Conservation (phyloP, 768 basidiomycete genomes). For the Amanita inopinata region DNA sequence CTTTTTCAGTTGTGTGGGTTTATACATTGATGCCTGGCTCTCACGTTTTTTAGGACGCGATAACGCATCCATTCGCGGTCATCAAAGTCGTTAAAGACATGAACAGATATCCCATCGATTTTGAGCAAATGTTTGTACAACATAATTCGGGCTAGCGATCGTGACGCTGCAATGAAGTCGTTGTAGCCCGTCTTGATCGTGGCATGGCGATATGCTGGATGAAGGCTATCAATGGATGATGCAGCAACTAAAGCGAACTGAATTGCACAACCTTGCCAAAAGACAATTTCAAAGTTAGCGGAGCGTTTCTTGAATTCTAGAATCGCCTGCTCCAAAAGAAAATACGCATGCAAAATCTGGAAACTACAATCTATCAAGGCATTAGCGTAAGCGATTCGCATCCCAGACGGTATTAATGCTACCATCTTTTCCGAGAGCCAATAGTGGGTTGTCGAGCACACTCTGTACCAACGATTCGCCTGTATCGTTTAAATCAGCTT, state of each 20-base stretch:
- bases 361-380: slow-evolving; percentile 37
- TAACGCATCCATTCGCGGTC: slow-evolving; percentile 45
- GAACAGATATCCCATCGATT: slow-evolving; percentile 29
- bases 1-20: not conserved
- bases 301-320: slow-evolving; percentile 37
- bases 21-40: not conserved
- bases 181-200: slow-evolving; percentile 28
- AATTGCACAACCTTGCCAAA: slow-evolving; percentile 39
- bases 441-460: slow-evolving; percentile 50
- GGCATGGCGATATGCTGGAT: slow-evolving; percentile 34
- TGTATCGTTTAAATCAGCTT: slow-evolving; percentile 15
- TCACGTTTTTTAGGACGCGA: slow-evolving; percentile 29
- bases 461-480: slow-evolving; percentile 53
- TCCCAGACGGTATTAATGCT: slow-evolving; percentile 23
- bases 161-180: slow-evolving; percentile 30
- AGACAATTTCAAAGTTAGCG: slow-evolving; percentile 53
- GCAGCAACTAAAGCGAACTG: not conserved
- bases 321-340: slow-evolving; percentile 42
- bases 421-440: slow-evolving; percentile 40
- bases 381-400: not conserved
- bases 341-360: slow-evolving; percentile 54
- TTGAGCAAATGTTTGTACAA: slow-evolving; percentile 40
- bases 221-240: not conserved
- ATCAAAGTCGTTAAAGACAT: slow-evolving; percentile 32
- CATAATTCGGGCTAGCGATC: slow-evolving; percentile 41